These are phyloP conservation scores for Physcomitrellopsis africana DNA, from an alignment of 225 moss, liverwort and hornwort genomes.

Conservation along the genomic window DNA sequence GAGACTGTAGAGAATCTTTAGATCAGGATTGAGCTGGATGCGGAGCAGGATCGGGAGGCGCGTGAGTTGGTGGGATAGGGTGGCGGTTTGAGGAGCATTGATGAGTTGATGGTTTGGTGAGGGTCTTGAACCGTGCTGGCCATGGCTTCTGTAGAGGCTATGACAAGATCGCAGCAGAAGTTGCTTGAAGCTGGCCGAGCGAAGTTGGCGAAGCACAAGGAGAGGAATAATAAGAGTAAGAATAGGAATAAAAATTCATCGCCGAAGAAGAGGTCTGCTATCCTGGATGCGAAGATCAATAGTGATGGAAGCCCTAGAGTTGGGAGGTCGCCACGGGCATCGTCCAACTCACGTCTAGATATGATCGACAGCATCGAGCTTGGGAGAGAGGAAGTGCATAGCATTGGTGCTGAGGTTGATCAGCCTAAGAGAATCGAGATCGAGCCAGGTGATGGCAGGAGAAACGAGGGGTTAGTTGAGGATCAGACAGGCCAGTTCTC, in stretches of 20 bases:
- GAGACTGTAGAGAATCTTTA: neutral
- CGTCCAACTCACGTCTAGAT: slow-evolving; percentile 21
- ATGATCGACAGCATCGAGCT: slow-evolving; percentile 16
- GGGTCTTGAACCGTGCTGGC: slow-evolving; percentile 48
- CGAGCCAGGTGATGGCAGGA: slow-evolving; percentile 28
- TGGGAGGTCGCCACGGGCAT: slow-evolving; percentile 28
- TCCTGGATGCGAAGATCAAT: slow-evolving; percentile 33
- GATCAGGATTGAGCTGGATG: slow-evolving; percentile 32
- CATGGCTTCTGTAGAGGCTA: slow-evolving; percentile 61
- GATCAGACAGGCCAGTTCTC: slow-evolving; percentile 4
- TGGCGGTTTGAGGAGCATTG: neutral
- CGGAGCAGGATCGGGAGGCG: neutral
- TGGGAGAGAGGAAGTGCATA: slow-evolving; percentile 30
- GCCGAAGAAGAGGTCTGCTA: slow-evolving; percentile 15
- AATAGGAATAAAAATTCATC: slow-evolving; percentile 4
- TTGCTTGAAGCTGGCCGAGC: slow-evolving; percentile 52
- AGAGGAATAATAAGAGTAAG: slow-evolving; percentile 47
- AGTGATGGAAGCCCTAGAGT: slow-evolving; percentile 48
- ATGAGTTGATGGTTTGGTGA: slow-evolving; percentile 23
- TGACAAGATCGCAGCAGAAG: slow-evolving; percentile 56
- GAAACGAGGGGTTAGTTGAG: slow-evolving; percentile 30
- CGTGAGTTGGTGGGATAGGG: neutral
- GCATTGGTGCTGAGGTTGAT: slow-evolving; percentile 36
- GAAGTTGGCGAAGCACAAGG: slow-evolving; percentile 51
- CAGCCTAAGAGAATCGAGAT: slow-evolving; percentile 25